A percentile compares a stretch with the other conserved stretches of the same genome.
phyloP scores from a whole-genome alignment of 306 rosid species.

The Vigna angularis region DNA sequence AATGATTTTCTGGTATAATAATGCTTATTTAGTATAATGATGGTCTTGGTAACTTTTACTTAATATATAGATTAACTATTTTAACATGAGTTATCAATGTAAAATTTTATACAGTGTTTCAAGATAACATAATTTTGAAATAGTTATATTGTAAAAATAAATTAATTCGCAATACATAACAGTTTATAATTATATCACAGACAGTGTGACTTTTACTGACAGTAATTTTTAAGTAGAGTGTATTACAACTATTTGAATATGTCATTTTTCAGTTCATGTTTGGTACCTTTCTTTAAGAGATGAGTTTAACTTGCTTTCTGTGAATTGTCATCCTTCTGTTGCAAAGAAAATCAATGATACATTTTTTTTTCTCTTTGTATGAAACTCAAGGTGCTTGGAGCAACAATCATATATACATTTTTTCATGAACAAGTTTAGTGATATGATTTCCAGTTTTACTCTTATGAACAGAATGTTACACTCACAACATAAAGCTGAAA shows the following conservation, averaged over 20 bases:
- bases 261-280: constrained; percentile 18
- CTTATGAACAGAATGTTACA: constrained; percentile 1
- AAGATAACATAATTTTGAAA: too few species aligned
- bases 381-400: constrained; percentile 2
- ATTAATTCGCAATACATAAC: too few species aligned
- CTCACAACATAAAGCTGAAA: constrained; percentile 5
- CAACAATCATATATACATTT: not conserved
- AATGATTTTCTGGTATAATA: constrained; percentile 13
- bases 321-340: constrained; percentile 1
- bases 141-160: too few species aligned
- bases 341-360: not conserved
- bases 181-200: not conserved
- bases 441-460: not conserved
- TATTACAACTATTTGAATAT: constrained; percentile 6
- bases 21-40: constrained; percentile 6
- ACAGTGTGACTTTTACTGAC: not conserved
- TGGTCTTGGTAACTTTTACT: not conserved
- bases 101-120: too few species aligned
- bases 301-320: constrained; percentile 20
- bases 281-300: constrained; percentile 16
- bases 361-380: not conserved
- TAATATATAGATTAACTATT: not conserved
- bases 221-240: not conserved
- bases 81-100: not conserved
- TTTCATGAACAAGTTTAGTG: not conserved